These are phyloP conservation scores for Clausena lansium DNA, from an alignment of 345 rosid genomes.

Conservation along the genomic window DNA sequence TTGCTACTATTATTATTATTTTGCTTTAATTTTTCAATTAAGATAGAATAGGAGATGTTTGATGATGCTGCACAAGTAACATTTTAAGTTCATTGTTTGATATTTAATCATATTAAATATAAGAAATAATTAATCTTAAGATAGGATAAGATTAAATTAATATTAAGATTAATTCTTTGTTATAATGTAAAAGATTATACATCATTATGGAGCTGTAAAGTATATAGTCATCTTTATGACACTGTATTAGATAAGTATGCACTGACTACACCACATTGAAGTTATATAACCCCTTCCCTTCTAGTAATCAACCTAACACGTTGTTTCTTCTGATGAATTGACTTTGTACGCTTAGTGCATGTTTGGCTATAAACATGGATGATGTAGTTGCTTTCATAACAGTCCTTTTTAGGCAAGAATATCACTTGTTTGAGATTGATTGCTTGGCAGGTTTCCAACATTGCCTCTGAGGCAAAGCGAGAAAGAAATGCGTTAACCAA, in stretches of 20 bases:
- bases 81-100: constrained; percentile 1
- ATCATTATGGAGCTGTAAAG: not conserved
- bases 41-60: not conserved
- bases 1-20: not conserved
- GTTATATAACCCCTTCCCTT: not conserved
- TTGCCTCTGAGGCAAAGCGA: constrained; percentile 67
- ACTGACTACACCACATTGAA: not conserved
- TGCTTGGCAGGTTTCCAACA: constrained; percentile 59
- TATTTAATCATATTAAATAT: too few relatives aligned
- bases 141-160: too few relatives aligned
- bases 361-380: not conserved
- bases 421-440: constrained; percentile 5
- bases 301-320: not conserved
- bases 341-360: not conserved
- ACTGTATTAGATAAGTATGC: too few relatives aligned
- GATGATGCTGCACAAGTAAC: not conserved
- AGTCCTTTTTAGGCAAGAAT: not conserved
- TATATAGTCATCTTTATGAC: not conserved
- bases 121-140: too few relatives aligned
- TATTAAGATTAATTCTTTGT: too few relatives aligned
- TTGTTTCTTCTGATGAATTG: not conserved
- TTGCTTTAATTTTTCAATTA: not conserved
- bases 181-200: not conserved
- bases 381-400: not conserved
- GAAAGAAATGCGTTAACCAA: constrained; percentile 66